Conservation (phyloP, 768 basidiomycete species). For the Boletus eberwhitei region DNA sequence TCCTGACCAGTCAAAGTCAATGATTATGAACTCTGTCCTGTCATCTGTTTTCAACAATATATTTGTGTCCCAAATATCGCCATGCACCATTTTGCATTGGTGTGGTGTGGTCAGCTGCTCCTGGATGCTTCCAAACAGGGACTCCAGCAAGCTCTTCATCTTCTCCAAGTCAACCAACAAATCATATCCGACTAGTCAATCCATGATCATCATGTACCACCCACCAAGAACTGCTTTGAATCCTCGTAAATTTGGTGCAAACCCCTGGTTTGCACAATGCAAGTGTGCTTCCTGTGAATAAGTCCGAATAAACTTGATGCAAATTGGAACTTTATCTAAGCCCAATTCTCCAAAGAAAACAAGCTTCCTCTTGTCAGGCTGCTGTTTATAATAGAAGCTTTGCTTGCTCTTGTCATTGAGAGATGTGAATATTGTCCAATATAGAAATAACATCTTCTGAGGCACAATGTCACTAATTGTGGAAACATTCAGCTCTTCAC, state of each 20-base stretch:
- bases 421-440: too few species aligned
- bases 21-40: neutral
- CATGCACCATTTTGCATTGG: neutral
- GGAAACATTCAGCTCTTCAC: too few species aligned
- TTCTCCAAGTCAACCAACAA: neutral
- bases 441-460: too few species aligned
- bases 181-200: neutral
- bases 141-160: fast-evolving
- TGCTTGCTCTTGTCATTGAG: too few species aligned
- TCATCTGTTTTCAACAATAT: neutral
- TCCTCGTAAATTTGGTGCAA: neutral
- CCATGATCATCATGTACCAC: neutral
- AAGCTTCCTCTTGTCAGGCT: too few species aligned
- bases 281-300: too few species aligned
- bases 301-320: too few species aligned
- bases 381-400: too few species aligned
- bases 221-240: neutral
- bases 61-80: neutral
- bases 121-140: fast-evolving
- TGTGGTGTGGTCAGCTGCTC: neutral
- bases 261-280: neutral
- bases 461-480: too few species aligned
- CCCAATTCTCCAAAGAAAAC: too few species aligned
- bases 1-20: neutral
- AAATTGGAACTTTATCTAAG: too few species aligned